Conservation (phyloP, 2,329 filamentous ascomycete genomes). For the Tolypocladium sp. region DNA sequence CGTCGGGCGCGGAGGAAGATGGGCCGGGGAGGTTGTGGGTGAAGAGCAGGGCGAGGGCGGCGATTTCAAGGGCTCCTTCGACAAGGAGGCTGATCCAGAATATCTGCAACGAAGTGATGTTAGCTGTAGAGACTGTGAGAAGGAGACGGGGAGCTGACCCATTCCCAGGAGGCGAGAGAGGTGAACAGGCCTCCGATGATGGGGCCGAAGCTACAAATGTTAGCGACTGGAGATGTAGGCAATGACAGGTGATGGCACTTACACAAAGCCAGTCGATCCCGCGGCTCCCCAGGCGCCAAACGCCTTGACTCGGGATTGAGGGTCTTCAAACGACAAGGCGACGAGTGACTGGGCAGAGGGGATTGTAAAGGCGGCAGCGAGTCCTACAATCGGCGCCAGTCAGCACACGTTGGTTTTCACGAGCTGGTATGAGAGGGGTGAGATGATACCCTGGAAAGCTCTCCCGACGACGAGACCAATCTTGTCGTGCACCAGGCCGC, state of each 20-base stretch:
- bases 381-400: background rate
- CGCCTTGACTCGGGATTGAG: slow-evolving; percentile 3
- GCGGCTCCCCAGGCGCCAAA: slow-evolving; percentile 5
- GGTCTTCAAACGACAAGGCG: slow-evolving; percentile 4
- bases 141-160: background rate
- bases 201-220: slow-evolving; percentile 3
- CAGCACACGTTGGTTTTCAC: background rate
- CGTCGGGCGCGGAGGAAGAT: background rate
- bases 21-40: slow-evolving; percentile 3
- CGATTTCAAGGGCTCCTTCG: slow-evolving; percentile 4
- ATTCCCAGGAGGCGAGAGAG: slow-evolving; percentile 5
- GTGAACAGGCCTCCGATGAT: slow-evolving; percentile 6
- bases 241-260: background rate
- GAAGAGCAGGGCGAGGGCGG: slow-evolving; percentile 2
- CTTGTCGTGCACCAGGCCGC: slow-evolving; percentile 2
- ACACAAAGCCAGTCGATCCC: slow-evolving; percentile 6
- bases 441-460: slow-evolving; percentile 3
- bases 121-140: background rate
- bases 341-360: slow-evolving; percentile 5
- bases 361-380: slow-evolving; percentile 6
- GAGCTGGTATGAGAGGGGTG: background rate
- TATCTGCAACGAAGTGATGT: background rate
- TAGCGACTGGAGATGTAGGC: background rate
- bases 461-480: slow-evolving; percentile 3
- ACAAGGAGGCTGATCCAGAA: slow-evolving; percentile 5